Base-by-base conservation (phyloP, 1,284 basidiomycete genomes). In the Cryptococcus maquisensis region DNA sequence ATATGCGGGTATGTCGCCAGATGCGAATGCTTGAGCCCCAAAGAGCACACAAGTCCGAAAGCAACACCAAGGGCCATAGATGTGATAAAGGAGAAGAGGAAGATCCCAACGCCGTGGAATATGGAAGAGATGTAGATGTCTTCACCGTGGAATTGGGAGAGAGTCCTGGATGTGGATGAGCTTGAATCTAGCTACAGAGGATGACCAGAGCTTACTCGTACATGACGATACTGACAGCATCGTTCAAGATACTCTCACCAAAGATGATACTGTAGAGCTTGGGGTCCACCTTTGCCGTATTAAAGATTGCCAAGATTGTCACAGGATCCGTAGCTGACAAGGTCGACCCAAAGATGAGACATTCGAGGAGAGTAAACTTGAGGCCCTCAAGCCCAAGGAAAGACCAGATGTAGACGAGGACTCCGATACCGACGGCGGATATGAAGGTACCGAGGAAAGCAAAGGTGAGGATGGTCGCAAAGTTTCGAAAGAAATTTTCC, bases 181-280 rank as follows among this genome's bases (percentile, higher is more conserved):
- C 10, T 32, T 15, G 21, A 20, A 4, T 13, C 37, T 18, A 10
- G 24, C 8, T 20, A 1, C 2, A 23, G 13, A 10, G 32, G 20
- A n/a, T 5, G 3, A 35, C 10, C 16, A 35, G 4, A 0, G 28
- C 90, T 81, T 71, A 95, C 90, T 99, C 95, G 77, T 98, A 98
- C 90, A 99, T 96, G 77, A 98, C 95, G 79, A 98, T 98, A 80
- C 91, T 93, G 66, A 99, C 95, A 26, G 95, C 95, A 81, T 99
- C 95, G 77, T 99, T 98, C 59, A 99, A 78, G 58, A 99, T 83
- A 73, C 87, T 90, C 77, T 98, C 95, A 35, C 96, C 96, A 72
- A 98, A 99, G 66, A 99, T 99, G 77, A 98, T 85, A 51, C 86
- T 89, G 78, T 98, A 98, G 4, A 99, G 82, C 74, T 98, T 96